A percentile compares a stretch with the other conserved stretches of the same genome.
Evolutionary conservation across 2,329 filamentous ascomycete genomes (phyloP).

Genomic region (Fusarium zealandicum): DNA sequence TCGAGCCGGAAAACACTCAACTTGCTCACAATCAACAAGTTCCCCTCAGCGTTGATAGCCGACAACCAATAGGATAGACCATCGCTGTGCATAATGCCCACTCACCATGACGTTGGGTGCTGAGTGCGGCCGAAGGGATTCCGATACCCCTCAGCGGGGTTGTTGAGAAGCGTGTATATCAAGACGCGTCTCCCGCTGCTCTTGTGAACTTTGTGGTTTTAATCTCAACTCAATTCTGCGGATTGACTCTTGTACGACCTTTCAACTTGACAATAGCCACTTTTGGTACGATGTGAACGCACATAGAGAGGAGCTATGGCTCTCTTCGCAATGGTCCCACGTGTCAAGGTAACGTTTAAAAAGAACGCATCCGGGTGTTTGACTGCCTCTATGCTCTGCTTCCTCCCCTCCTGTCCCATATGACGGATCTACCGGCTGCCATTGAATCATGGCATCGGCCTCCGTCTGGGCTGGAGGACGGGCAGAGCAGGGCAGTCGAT

Average conservation of each 20-base stretch:
- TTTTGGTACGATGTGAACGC: slow-evolving; percentile 41
- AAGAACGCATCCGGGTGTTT: slow-evolving; percentile 58
- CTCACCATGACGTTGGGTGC: slow-evolving; percentile 30
- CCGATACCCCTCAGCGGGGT: slow-evolving; percentile 37
- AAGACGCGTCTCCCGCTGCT: slow-evolving; percentile 1
- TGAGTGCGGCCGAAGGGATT: slow-evolving; percentile 5
- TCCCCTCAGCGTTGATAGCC: slow-evolving; percentile 19
- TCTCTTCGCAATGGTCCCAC: slow-evolving; percentile 39
- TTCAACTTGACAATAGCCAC: not conserved
- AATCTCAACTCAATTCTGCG: slow-evolving; percentile 5
- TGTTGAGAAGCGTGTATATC: slow-evolving; percentile 25
- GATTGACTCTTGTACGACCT: not conserved
- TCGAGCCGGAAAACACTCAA: slow-evolving; percentile 9
- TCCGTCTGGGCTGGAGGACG: slow-evolving; percentile 12
- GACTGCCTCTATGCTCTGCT: slow-evolving; percentile 33
- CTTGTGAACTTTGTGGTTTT: not conserved
- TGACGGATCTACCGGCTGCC: not conserved
- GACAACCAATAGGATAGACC: slow-evolving; percentile 28
- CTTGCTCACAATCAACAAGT: slow-evolving; percentile 2
- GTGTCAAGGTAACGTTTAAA: slow-evolving; percentile 56
- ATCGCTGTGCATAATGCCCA: slow-evolving; percentile 13
- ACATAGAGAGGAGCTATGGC: slow-evolving; percentile 36
- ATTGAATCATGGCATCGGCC: not conserved
- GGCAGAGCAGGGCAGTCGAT: slow-evolving; percentile 48
- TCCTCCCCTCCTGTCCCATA: slow-evolving; percentile 4